A percentile compares a stretch with the other conserved stretches of the same genome.
These are phyloP conservation scores for Beta vulgaris DNA, from an alignment of 148 eudicot genomes.

Conservation along the genomic window DNA sequence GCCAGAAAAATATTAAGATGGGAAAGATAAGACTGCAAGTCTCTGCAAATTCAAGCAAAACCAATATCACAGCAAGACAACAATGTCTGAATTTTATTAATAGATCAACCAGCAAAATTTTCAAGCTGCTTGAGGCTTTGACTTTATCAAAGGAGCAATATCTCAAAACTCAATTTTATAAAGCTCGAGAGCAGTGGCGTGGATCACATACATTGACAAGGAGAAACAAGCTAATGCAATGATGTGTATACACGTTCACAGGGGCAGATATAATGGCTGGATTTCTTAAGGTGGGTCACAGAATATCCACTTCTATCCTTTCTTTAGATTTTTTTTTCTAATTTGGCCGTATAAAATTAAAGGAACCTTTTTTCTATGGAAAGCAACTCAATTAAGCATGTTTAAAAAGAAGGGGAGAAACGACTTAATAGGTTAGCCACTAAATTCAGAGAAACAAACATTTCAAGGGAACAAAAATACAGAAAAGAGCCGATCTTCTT, in stretches of 20 bases:
- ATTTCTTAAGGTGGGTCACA: too few relatives aligned
- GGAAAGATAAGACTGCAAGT: conserved; percentile 95
- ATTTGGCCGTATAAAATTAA: too few relatives aligned
- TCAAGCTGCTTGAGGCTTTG: neutral
- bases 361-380: too few relatives aligned
- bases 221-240: neutral
- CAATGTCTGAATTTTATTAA: neutral
- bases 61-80: conserved; percentile 1
- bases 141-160: too few relatives aligned
- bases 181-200: neutral
- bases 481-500: neutral
- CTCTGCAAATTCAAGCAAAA: conserved; percentile 45
- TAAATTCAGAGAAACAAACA: neutral
- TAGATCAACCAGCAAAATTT: neutral
- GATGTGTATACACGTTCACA: neutral
- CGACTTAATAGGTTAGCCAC: too few relatives aligned
- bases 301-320: too few relatives aligned
- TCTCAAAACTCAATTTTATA: neutral
- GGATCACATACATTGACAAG: neutral
- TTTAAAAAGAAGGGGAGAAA: too few relatives aligned
- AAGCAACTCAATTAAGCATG: too few relatives aligned
- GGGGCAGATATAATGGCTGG: too few relatives aligned
- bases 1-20: conserved; percentile 82
- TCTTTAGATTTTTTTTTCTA: too few relatives aligned
- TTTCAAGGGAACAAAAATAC: neutral